phyloP scores from a whole-genome alignment of 2,329 filamentous ascomycete species.

The Hymenotorrendiella dingleyae region DNA sequence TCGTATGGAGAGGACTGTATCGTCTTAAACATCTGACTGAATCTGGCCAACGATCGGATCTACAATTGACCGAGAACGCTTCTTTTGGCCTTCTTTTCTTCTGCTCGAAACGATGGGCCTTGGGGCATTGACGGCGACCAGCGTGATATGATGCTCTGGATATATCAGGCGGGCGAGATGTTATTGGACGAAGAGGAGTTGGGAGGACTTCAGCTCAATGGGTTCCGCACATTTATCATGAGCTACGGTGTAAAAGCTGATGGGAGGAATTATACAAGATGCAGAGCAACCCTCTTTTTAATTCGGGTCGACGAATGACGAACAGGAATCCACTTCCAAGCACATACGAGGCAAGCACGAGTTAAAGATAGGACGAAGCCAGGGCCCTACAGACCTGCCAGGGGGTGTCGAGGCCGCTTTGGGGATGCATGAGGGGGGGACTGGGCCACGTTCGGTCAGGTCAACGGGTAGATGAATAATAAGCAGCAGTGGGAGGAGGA shows the following conservation, averaged over 20 bases:
- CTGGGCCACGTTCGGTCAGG: conserved; percentile 24
- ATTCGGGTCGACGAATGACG: conserved; percentile 13
- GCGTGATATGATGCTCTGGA: conserved; percentile 15
- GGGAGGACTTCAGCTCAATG: conserved; percentile 21
- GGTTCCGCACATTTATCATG: conserved; percentile 19
- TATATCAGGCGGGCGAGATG: conserved; percentile 18
- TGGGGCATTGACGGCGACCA: conserved; percentile 19
- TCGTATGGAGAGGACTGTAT: conserved; percentile 25
- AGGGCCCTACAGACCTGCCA: conserved; percentile 17
- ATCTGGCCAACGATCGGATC: conserved; percentile 23
- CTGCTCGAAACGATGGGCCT: conserved; percentile 22
- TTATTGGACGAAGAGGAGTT: conserved; percentile 20
- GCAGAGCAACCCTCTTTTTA: background rate
- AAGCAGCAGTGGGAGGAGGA: conserved; percentile 15
- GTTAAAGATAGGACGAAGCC: conserved; percentile 23
- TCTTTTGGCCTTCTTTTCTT: conserved; percentile 18
- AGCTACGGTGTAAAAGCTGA: conserved; percentile 12
- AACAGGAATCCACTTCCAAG: conserved; percentile 6
- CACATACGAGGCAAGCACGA: conserved; percentile 11
- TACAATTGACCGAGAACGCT: conserved; percentile 21
- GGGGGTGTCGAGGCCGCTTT: conserved; percentile 25
- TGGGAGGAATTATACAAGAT: background rate
- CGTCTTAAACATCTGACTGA: conserved; percentile 27
- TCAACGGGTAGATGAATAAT: conserved; percentile 24
- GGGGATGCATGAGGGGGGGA: conserved; percentile 20